phyloP scores from a whole-genome alignment of 768 basidiomycete genomes.

The Boletus vermiculosoides region DNA sequence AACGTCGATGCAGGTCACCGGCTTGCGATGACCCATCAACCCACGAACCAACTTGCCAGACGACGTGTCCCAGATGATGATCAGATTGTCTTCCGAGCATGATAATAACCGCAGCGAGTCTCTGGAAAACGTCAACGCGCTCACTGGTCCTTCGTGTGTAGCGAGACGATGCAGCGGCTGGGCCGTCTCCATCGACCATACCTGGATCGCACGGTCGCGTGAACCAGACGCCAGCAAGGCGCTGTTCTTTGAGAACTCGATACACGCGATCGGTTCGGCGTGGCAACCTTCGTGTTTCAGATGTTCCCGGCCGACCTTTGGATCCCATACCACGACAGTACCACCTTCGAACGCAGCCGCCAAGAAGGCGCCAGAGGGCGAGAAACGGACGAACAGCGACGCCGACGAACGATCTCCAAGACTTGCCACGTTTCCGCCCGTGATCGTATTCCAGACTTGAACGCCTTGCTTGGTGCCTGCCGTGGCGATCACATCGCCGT shows the following conservation, averaged over 20 bases:
- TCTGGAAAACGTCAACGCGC: conserved; percentile 20
- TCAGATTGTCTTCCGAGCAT: conserved; percentile 22
- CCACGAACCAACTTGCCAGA: conserved; percentile 14
- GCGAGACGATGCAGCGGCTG: conserved; percentile 11
- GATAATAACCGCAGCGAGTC: conserved; percentile 22
- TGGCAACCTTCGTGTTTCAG: conserved; percentile 16
- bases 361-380: conserved; percentile 19
- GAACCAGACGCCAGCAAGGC: conserved; percentile 20
- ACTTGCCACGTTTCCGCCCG: conserved; percentile 21
- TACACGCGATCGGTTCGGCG: conserved; percentile 11
- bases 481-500: conserved; percentile 15
- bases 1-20: conserved; percentile 17
- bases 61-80: conserved; percentile 25
- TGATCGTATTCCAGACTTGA: conserved; percentile 23
- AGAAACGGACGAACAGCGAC: conserved; percentile 18
- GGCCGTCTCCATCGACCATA: conserved; percentile 24
- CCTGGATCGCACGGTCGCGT: conserved; percentile 13
- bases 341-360: conserved; percentile 20
- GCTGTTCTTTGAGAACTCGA: conserved; percentile 21
- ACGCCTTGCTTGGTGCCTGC: conserved; percentile 15
- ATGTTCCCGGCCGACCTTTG: conserved; percentile 17
- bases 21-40: conserved; percentile 22
- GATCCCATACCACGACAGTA: conserved; percentile 20
- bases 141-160: conserved; percentile 20
- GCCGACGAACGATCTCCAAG: conserved; percentile 12